Evolutionary conservation across 2,329 filamentous ascomycete genomes (phyloP).

Genomic region (Sporothrix dimorphospora): DNA sequence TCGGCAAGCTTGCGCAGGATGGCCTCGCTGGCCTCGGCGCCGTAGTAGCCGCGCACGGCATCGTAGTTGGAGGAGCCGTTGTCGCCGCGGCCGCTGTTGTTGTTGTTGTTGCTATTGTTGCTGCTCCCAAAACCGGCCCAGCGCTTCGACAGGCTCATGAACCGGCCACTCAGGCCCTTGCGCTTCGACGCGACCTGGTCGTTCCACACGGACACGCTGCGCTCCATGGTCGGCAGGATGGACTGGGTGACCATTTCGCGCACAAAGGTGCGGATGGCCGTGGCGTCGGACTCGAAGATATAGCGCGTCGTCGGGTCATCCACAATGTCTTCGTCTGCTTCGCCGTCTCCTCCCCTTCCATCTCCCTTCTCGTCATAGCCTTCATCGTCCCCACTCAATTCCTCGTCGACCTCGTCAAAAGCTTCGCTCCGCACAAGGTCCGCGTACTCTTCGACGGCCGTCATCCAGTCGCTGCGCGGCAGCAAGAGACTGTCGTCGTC

Average conservation of each 20-base stretch:
- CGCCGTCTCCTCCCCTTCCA: constrained; percentile 51
- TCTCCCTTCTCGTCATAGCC: constrained; percentile 70
- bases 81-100: constrained; percentile 59
- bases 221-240: constrained; percentile 94
- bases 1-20: constrained; percentile 92
- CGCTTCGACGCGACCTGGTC: constrained; percentile 92
- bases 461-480: constrained; percentile 85
- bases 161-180: constrained; percentile 86
- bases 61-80: constrained; percentile 68
- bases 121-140: constrained; percentile 75
- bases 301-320: constrained; percentile 70
- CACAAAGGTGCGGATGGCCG: constrained; percentile 84
- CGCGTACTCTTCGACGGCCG: constrained; percentile 80
- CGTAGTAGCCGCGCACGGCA: constrained; percentile 79
- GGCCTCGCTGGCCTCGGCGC: constrained; percentile 81
- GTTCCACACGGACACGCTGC: constrained; percentile 89
- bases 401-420: constrained; percentile 8
- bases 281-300: constrained; percentile 90
- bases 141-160: constrained; percentile 89
- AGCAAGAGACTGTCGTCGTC: constrained; percentile 88
- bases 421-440: constrained; percentile 66
- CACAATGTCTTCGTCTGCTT: constrained; percentile 50
- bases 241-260: constrained; percentile 96
- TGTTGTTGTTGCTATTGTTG: constrained; percentile 47
- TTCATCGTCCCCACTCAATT: constrained; percentile 70